Evolutionary conservation across 345 rosid genomes (phyloP).

Genomic region (Citrus inodora): DNA sequence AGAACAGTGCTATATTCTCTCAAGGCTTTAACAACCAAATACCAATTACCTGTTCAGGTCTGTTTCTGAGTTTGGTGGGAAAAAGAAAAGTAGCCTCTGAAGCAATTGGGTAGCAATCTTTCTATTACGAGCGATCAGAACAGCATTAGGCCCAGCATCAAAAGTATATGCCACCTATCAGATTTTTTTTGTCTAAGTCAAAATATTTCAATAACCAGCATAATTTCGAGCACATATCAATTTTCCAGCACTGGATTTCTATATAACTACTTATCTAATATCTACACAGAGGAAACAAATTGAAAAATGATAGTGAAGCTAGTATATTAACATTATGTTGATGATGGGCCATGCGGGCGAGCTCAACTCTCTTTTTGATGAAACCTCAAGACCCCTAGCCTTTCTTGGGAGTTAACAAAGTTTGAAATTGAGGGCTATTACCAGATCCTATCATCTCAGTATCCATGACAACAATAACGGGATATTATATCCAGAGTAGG

Average conservation of each 20-base stretch:
- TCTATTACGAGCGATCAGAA: constrained; percentile 62
- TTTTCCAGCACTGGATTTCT: background rate
- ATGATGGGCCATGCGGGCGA: background rate
- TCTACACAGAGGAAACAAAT: background rate
- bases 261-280: background rate
- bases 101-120: constrained; percentile 68
- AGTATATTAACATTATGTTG: background rate
- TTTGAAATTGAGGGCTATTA: background rate
- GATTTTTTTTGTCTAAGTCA: constrained; percentile 17
- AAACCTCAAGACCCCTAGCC: background rate
- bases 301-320: background rate
- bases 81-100: constrained; percentile 73
- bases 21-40: background rate
- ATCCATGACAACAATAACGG: background rate
- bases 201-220: background rate
- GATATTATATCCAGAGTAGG: background rate
- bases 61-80: constrained; percentile 73
- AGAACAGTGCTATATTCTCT: background rate
- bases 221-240: background rate
- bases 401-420: background rate
- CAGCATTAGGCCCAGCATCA: constrained; percentile 97
- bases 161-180: constrained; percentile 91
- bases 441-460: background rate
- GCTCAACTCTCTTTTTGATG: background rate
- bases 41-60: constrained; percentile 63